Evolutionary conservation across 2,329 filamentous ascomycete genomes (phyloP).

Genomic region (Phoma sp.): DNA sequence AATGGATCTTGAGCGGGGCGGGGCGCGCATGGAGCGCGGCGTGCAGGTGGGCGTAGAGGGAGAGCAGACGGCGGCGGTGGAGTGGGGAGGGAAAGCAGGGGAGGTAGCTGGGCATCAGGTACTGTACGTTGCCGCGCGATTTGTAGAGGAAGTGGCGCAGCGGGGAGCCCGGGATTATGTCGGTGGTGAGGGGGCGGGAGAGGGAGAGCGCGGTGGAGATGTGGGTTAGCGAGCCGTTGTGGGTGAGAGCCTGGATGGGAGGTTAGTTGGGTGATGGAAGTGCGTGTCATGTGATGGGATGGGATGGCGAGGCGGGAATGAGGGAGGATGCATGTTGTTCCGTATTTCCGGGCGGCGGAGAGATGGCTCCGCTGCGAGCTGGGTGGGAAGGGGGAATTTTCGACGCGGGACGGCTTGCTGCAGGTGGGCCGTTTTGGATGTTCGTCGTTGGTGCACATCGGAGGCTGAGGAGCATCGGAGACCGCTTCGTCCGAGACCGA

Average conservation of each 20-base stretch:
- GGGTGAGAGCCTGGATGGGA: conserved; percentile 68
- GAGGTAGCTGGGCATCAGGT: conserved; percentile 83
- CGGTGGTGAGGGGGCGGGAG: conserved; percentile 73
- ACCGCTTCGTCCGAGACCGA: conserved; percentile 10
- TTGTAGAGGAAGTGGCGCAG: conserved; percentile 96
- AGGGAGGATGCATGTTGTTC: too few relatives aligned
- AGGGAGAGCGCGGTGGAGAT: conserved; percentile 74
- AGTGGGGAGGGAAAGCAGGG: conserved; percentile 69
- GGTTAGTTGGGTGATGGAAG: background rate
- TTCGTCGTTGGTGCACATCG: too few relatives aligned
- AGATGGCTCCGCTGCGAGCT: background rate
- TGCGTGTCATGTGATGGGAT: background rate
- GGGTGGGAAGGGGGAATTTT: too few relatives aligned
- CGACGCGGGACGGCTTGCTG: background rate
- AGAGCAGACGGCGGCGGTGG: conserved; percentile 69
- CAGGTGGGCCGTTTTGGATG: too few relatives aligned
- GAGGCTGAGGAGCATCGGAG: background rate
- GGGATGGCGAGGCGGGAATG: background rate
- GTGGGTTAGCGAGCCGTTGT: conserved; percentile 74
- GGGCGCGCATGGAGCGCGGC: conserved; percentile 83
- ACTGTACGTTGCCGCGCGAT: conserved; percentile 91
- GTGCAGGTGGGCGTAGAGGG: conserved; percentile 84
- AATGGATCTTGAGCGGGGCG: conserved; percentile 83
- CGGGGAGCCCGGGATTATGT: conserved; percentile 79
- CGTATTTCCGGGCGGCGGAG: background rate